Base-by-base conservation (phyloP, 2,329 filamentous ascomycete genomes). In the Pestalotiopsis sp. region DNA sequence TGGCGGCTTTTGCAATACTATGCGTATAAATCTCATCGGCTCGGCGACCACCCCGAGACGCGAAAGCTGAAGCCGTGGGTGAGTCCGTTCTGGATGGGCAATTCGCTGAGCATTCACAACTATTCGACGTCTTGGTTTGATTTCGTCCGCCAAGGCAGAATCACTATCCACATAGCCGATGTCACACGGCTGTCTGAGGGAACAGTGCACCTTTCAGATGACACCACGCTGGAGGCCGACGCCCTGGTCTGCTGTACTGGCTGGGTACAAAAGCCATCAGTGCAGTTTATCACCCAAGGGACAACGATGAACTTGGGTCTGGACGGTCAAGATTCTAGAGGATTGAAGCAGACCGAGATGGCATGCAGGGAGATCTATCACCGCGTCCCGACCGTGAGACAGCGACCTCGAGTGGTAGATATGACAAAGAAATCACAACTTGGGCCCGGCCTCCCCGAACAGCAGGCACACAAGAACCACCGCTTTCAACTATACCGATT, bases 401-500 rank as follows among this genome's bases (percentile, higher is more conserved):
- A n/a, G 12, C 27, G 7, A 14, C 36, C 27, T 60, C 57, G 31
- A 13, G 39, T 13, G 31, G 27, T 23, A 14, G 6, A 23, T 5
- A 59, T 5, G 57, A 9, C 17, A 2, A 12, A 23, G 2, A 63
- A 5, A 36, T 13, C 23, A 36, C 60, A 58, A 23, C 4, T 4
- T 3, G 11, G 41, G 14, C 11, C 25, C 31, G 2, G 13, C 17
- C 4, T 14, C 25, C 14, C 57, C 57, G 20, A 27, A 2, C 7
- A 27, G 11, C 13, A 6, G 6, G 6, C 20, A 36, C 12, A 27
- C 9, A 5, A n/a, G 4, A 27, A 13, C 9, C 57, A 59, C 23
- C 59, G 27, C 2, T 63, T 62, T 38, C 68, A 67, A 2, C 67
- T 79, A 11, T 76, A 78, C 61, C 75, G 77, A 2, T 78, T 76